These are phyloP conservation scores for Rhizoctonia solani DNA, from an alignment of 1,284 basidiomycete species.

Conservation along the genomic window DNA sequence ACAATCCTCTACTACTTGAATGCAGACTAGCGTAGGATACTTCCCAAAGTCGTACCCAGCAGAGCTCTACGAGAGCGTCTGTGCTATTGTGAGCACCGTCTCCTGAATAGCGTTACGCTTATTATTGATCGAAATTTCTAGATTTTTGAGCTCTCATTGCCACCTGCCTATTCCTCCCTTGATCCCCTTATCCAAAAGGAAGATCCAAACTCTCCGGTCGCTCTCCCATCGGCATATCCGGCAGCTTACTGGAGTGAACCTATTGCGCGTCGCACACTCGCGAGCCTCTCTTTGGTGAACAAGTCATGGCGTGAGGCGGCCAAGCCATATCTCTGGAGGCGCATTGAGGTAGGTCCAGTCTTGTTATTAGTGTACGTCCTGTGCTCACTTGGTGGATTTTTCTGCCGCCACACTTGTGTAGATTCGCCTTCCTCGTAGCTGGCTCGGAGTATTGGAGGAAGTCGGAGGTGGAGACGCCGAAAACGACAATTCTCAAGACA, in stretches of 20 bases:
- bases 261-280: conserved; percentile 62
- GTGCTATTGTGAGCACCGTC: not conserved
- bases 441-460: conserved; percentile 77
- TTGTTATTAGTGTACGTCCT: not conserved
- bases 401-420: not conserved
- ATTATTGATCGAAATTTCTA: not conserved
- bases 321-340: conserved; percentile 78
- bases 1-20: conserved; percentile 11
- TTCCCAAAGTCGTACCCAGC: conserved; percentile 10
- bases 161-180: conserved; percentile 59
- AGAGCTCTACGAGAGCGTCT: conserved; percentile 26
- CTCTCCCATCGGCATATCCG: conserved; percentile 69
- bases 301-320: conserved; percentile 75
- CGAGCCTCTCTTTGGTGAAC: conserved; percentile 70
- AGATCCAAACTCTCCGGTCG: conserved; percentile 54
- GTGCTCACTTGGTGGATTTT: not conserved
- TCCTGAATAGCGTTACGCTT: not conserved
- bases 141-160: conserved; percentile 63
- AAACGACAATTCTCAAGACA: conserved; percentile 44
- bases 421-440: conserved; percentile 67
- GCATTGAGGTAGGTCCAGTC: conserved; percentile 61
- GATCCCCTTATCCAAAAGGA: conserved; percentile 64
- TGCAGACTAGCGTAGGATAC: not conserved
- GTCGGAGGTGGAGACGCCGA: conserved; percentile 70
- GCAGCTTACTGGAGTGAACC: conserved; percentile 68